Percentiles rank a stretch among this genome's conserved stretches.
phyloP scores from a whole-genome alignment of 2,329 filamentous ascomycete genomes.

The Aspergillus sp. region DNA sequence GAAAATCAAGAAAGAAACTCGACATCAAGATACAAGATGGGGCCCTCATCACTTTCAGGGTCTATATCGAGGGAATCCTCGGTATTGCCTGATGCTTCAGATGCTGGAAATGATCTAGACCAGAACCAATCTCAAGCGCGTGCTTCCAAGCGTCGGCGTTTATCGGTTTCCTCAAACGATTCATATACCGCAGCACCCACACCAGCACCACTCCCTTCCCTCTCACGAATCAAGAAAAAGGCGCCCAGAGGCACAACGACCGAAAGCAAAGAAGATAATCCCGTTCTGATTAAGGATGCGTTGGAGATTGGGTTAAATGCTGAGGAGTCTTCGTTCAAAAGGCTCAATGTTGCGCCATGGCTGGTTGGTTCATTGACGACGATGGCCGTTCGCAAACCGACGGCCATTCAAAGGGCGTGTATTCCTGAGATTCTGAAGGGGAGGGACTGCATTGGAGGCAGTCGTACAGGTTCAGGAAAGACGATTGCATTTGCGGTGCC shows the following conservation, averaged over 20 bases:
- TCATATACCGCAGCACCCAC: slow-evolving; percentile 37
- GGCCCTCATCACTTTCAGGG: slow-evolving; percentile 29
- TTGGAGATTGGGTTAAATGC: slow-evolving; percentile 50
- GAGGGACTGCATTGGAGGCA: slow-evolving; percentile 92
- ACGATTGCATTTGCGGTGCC: slow-evolving; percentile 95
- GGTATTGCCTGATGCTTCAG: slow-evolving; percentile 26
- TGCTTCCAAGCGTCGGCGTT: slow-evolving; percentile 44
- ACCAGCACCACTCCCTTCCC: slow-evolving; percentile 40
- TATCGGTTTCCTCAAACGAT: slow-evolving; percentile 44
- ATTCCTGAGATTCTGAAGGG: slow-evolving; percentile 93
- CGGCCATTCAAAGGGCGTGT: slow-evolving; percentile 87
- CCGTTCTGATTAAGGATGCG: slow-evolving; percentile 46
- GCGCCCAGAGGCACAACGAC: slow-evolving; percentile 24
- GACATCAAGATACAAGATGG: slow-evolving; percentile 32
- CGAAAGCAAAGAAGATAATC: slow-evolving; percentile 34
- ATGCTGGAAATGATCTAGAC: slow-evolving; percentile 24
- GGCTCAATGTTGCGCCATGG: slow-evolving; percentile 80
- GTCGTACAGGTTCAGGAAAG: slow-evolving; percentile 94
- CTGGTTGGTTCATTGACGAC: slow-evolving; percentile 76
- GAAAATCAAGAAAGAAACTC: slow-evolving; percentile 26
- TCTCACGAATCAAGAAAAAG: slow-evolving; percentile 50
- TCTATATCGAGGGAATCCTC: slow-evolving; percentile 27
- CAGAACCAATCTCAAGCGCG: slow-evolving; percentile 32
- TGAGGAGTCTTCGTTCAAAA: slow-evolving; percentile 65
- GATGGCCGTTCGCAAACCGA: slow-evolving; percentile 85